Conservation (phyloP, 371 early-diverging fungal species). For the Mortierella sp. region DNA sequence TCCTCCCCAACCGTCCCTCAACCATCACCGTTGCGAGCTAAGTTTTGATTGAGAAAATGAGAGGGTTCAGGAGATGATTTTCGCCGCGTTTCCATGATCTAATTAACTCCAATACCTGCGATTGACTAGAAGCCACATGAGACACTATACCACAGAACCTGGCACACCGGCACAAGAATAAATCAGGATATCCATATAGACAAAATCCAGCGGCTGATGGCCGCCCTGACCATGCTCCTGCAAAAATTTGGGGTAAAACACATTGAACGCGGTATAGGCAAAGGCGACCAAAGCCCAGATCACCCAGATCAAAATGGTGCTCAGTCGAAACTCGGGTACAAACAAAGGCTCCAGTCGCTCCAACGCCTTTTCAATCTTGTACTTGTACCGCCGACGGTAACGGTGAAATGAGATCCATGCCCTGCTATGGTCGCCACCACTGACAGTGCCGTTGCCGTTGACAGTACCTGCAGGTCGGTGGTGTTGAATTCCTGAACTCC, state of each 20-base stretch:
- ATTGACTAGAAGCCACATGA: background rate
- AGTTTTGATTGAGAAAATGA: background rate
- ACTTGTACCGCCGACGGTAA: constrained; percentile 14
- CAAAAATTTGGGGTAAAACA: constrained; percentile 83
- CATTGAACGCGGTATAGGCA: constrained; percentile 91
- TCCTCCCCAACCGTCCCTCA: constrained; percentile 83
- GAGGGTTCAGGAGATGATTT: background rate
- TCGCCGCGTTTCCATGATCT: background rate
- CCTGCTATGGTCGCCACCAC: background rate
- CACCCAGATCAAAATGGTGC: constrained; percentile 81
- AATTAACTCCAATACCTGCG: background rate
- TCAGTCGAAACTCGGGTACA: constrained; percentile 65
- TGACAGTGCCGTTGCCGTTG: background rate
- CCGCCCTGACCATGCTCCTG: constrained; percentile 68
- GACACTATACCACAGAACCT: constrained; percentile 74
- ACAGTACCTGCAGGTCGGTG: background rate
- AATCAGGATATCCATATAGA: constrained; percentile 83
- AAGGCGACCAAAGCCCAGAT: constrained; percentile 86
- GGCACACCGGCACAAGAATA: constrained; percentile 87
- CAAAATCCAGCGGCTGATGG: constrained; percentile 65
- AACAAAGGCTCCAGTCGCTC: constrained; percentile 60
- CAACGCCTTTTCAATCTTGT: constrained; percentile 15
- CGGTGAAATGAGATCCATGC: background rate
- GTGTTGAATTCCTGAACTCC: background rate
- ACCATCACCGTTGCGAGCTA: constrained; percentile 82